phyloP scores from a whole-genome alignment of 2,329 filamentous ascomycete species.

The Thermothelomyces thermophilus region DNA sequence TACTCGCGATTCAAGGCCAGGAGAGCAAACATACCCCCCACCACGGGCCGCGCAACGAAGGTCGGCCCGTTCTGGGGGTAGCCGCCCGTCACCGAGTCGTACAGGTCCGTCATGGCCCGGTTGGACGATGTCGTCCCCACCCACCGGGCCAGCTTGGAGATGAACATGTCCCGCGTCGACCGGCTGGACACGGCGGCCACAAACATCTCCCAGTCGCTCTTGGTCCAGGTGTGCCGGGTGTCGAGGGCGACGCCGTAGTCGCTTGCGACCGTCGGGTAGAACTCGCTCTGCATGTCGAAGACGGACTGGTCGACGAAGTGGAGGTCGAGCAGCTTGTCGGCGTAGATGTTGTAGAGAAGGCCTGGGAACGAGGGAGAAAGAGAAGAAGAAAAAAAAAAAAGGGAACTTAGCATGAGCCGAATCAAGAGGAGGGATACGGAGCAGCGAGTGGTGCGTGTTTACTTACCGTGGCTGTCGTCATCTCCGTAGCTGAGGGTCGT shows the following conservation, averaged over 20 bases:
- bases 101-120: slow-evolving; percentile 68
- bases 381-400: too few relatives aligned
- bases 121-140: slow-evolving; percentile 66
- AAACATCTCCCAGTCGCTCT: slow-evolving; percentile 84
- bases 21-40: slow-evolving; percentile 74
- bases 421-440: background rate
- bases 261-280: slow-evolving; percentile 66
- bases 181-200: slow-evolving; percentile 65
- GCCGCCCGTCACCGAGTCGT: slow-evolving; percentile 63
- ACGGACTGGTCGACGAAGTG: slow-evolving; percentile 66
- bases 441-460: background rate
- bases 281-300: slow-evolving; percentile 70
- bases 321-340: slow-evolving; percentile 70
- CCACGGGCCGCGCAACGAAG: slow-evolving; percentile 73
- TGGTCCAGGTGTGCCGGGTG: slow-evolving; percentile 73
- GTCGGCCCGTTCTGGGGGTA: slow-evolving; percentile 49
- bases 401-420: slow-evolving; percentile 5
- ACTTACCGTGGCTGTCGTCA: slow-evolving; percentile 37
- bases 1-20: slow-evolving; percentile 47
- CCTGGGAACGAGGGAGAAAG: slow-evolving; percentile 26
- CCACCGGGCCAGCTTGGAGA: slow-evolving; percentile 65
- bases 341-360: slow-evolving; percentile 73
- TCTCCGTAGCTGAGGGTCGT: slow-evolving; percentile 75
- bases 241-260: slow-evolving; percentile 80
- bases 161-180: slow-evolving; percentile 56